A percentile compares a stretch with the other conserved stretches of the same genome.
Evolutionary conservation across 2,329 filamentous ascomycete species (phyloP).

Genomic region (Colletotrichum salicis): DNA sequence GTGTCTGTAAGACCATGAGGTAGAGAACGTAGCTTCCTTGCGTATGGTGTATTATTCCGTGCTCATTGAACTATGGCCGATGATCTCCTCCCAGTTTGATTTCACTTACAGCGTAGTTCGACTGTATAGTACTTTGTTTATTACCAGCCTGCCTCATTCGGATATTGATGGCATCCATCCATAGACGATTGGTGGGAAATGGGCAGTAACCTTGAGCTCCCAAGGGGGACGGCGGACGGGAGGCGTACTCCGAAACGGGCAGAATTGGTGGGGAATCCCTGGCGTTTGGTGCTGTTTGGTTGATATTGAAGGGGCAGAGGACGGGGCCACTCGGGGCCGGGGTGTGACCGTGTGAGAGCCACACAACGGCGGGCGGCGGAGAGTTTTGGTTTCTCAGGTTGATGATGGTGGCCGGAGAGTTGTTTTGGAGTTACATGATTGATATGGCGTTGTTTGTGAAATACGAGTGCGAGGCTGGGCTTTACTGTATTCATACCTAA

Average conservation of each 20-base stretch:
- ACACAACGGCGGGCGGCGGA: constrained; percentile 1
- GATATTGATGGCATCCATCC: neutral
- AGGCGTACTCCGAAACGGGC: constrained; percentile 7
- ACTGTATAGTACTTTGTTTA: neutral
- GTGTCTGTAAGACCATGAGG: neutral
- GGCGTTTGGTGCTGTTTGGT: constrained; percentile 18
- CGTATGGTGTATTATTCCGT: neutral
- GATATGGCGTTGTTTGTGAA: neutral
- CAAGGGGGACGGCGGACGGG: neutral
- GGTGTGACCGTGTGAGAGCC: neutral
- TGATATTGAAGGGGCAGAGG: constrained; percentile 28
- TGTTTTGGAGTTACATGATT: constrained; percentile 3
- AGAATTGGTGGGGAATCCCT: constrained; percentile 26
- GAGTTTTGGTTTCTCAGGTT: constrained; percentile 8
- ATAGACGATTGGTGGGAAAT: constrained; percentile 29
- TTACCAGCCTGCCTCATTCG: neutral
- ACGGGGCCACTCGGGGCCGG: constrained; percentile 1
- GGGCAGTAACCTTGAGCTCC: neutral
- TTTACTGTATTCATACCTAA: too few relatives aligned
- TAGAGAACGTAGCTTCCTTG: neutral
- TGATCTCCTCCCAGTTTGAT: neutral
- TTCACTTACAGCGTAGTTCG: neutral
- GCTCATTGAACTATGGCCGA: neutral
- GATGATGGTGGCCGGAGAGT: constrained; percentile 6
- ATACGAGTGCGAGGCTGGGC: neutral